Base-by-base conservation (phyloP, 208 protist species). In the Leishmania major region DNA sequence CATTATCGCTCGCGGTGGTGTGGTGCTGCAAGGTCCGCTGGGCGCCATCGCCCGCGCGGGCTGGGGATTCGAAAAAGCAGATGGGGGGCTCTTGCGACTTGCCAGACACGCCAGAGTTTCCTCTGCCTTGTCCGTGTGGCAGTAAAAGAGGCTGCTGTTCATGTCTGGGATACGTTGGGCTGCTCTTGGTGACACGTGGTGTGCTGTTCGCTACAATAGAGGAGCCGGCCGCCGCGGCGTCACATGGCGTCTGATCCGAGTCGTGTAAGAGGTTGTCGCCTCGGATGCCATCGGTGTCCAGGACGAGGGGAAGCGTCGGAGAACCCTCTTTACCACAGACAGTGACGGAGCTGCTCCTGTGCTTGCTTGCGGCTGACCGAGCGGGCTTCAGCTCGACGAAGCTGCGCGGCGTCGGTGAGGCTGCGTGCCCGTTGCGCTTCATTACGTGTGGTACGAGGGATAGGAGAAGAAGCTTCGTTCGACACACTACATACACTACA, bases 321-420 rank as follows among this genome's bases (percentile, higher is more conserved):
- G 69, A 51, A 25, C 25, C 43, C 43, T n/a, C 69, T 1, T 22
- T 73, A n/a, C 31, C 22, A 28, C 25, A 19, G 45, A 51, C 40
- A 31, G 43, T 73, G 35, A 31, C 43, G 69, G 69, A 15, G 19
- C 49, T 49, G 5, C 43, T 43, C 13, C 69, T 35, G n/a, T 25
- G 43, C 10, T 53, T 47, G 69, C 40, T 53, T 7, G 6, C 81
- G 0, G n/a, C 45, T 15, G 71, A 77, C 49, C 77, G 81, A 2
- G n/a, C 53, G 6, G 57, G 69, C 40, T 78, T 85, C 13, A 77
- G 57, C 37, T 78, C 81, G n/a, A 78, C 77, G 71, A 80, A 73
- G 69, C 77, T 85, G 19, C 69, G 81, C 69, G 81, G 70, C 37
- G 43, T 47, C 75, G 76, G 37, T 5, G 66, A 67, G n/a, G 77